Evolutionary conservation across 108 stramenopile species (phyloP).

Genomic region (Discostella stelligeroides): DNA sequence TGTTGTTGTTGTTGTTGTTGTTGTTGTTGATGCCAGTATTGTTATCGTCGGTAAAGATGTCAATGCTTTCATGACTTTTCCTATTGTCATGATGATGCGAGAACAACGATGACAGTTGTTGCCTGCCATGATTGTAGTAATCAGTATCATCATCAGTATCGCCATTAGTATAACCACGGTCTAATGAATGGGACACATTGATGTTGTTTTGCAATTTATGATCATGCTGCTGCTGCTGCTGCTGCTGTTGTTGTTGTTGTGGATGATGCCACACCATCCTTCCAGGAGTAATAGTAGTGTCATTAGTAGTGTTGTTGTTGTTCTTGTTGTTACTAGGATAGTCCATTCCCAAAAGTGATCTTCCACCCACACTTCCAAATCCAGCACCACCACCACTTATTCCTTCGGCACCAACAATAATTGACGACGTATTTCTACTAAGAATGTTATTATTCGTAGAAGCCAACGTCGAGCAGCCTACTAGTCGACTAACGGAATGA

Average conservation of each 20-base stretch:
- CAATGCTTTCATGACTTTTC: not conserved
- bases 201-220: too few relatives aligned
- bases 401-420: not conserved
- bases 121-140: too few relatives aligned
- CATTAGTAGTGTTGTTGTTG: too few relatives aligned
- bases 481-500: constrained; percentile 61
- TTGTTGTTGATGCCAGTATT: not conserved
- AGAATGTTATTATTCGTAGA: constrained; percentile 11
- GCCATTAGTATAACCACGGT: too few relatives aligned
- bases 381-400: too few relatives aligned
- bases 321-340: too few relatives aligned
- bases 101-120: too few relatives aligned
- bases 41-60: not conserved
- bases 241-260: not conserved
- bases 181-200: too few relatives aligned
- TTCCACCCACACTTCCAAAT: not conserved
- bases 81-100: too few relatives aligned
- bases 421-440: not conserved
- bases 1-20: not conserved
- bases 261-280: not conserved
- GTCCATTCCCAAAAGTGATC: not conserved
- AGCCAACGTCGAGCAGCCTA: constrained; percentile 24
- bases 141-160: too few relatives aligned
- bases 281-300: not conserved
- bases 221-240: not conserved